Evolutionary conservation across 1,284 basidiomycete genomes (phyloP).

Genomic region (Ustilago cynodontis): DNA sequence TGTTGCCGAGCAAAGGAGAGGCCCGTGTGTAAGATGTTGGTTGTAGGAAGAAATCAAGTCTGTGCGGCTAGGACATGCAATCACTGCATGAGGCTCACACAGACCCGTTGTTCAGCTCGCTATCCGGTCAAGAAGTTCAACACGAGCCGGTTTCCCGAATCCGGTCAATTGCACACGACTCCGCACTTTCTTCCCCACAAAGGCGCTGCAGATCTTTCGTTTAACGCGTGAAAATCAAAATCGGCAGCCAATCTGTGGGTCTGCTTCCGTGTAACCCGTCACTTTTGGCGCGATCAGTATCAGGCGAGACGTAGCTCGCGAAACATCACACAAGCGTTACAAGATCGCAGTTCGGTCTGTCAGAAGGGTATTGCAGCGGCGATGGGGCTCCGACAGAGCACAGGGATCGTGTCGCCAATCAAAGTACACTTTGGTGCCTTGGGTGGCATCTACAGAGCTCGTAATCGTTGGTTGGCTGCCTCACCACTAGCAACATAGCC

Average conservation of each 20-base stretch:
- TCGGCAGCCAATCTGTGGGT: neutral
- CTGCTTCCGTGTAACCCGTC: neutral
- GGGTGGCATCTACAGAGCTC: neutral
- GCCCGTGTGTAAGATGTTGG: neutral
- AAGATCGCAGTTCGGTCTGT: neutral
- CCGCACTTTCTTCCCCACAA: conserved; percentile 10
- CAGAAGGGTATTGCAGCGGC: neutral
- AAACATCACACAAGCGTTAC: too few relatives aligned
- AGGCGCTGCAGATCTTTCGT: neutral
- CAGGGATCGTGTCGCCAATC: neutral
- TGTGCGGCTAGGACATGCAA: neutral
- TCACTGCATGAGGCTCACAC: neutral
- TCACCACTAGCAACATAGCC: conserved; percentile 44
- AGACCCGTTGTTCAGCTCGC: neutral
- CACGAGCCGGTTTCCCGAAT: conserved; percentile 20
- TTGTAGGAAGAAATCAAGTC: neutral
- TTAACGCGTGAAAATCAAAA: conserved; percentile 26
- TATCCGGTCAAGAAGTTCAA: conserved; percentile 1
- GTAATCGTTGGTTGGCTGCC: conserved; percentile 21
- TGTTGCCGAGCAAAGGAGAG: too few relatives aligned
- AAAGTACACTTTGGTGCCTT: neutral
- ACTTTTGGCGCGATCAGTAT: neutral
- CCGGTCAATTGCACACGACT: neutral
- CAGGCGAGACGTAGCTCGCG: too few relatives aligned
- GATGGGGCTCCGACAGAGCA: neutral